Evolutionary conservation across 2,329 filamentous ascomycete genomes (phyloP), one percentile per base, ranked within the genome.

Genomic region (Sporothrix schenckii): DNA sequence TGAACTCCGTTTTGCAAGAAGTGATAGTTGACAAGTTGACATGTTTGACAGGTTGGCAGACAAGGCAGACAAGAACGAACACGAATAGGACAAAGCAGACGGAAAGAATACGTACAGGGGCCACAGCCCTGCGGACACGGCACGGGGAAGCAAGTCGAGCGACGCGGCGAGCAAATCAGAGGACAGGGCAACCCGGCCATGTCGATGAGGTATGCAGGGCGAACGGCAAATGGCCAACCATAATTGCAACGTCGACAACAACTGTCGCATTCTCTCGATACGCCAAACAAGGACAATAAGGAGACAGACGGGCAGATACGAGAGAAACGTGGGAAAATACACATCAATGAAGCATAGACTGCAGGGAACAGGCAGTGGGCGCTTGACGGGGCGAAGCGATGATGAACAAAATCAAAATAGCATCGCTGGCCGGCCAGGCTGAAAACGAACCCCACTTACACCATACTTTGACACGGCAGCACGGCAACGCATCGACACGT

Each of bases 81-180:
- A 49, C 44, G 14, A 49, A 16, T 49, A 2, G 44, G 19, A 16
- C 14, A 49, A 49, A 19, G 4, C 13, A 1, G 54, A 60, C 10
- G 19, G 24, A 60, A 19, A 60, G 53, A 10, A 16, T 44, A 16
- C 41, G 4, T 14, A 41, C 7, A 19, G 30, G 24, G 4, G 30
- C 19, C 4, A 39, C 58, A 47, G 58, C 58, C 39, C 39, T 61
- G 58, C 39, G 47, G 58, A 61, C 58, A 61, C 58, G 58, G 58
- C 58, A 61, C 58, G 58, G 58, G 39, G 39, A 61, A 61, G 58
- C 21, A 61, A 4, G 11, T 27, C 21, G 24, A 44, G 14, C 39
- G 39, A 61, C 21, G 39, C 58, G 58, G 58, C 11, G 58, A 24
- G 39, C 39, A 27, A 47, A 47, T 24, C 58, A 61, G n/a, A n/a